Evolutionary conservation across 164 flowering plant genomes (phyloP).

Genomic region (Akebia trifoliata): DNA sequence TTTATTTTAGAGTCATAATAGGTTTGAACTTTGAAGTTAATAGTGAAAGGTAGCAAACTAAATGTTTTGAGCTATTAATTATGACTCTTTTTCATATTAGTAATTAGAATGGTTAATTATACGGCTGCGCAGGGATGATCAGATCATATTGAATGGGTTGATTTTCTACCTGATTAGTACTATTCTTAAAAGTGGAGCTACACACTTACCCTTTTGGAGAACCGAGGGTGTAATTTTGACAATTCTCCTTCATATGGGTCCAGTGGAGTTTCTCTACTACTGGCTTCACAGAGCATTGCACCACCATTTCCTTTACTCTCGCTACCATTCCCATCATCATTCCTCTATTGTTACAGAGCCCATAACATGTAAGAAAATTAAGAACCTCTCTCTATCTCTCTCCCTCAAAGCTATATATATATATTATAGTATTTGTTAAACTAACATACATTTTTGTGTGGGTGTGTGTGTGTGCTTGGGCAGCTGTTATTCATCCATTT

Average conservation of each 20-base stretch:
- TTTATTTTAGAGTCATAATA: too few species aligned
- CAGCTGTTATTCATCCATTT: constrained; percentile 65
- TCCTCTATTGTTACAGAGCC: constrained; percentile 47
- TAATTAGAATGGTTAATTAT: too few species aligned
- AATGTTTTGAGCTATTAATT: too few species aligned
- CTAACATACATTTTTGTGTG: too few species aligned
- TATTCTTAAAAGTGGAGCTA: not conserved
- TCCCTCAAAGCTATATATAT: too few species aligned
- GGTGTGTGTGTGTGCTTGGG: not conserved
- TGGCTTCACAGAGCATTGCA: too few species aligned
- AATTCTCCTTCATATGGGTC: constrained; percentile 32
- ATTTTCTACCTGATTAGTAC: not conserved
- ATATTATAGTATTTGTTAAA: too few species aligned
- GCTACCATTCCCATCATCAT: constrained; percentile 50
- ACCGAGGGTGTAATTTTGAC: constrained; percentile 23
- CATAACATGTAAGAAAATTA: constrained; percentile 38
- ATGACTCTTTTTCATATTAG: too few species aligned
- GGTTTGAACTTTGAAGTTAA: too few species aligned
- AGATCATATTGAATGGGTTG: not conserved
- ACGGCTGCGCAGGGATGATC: constrained; percentile 22
- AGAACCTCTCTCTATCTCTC: too few species aligned
- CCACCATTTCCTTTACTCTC: constrained; percentile 43
- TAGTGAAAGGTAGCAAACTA: too few species aligned
- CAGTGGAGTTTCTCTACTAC: too few species aligned
- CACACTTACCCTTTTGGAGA: constrained; percentile 34